These are phyloP conservation scores for Ceratocystis smalleyi DNA, from an alignment of 2,329 filamentous ascomycete species.

Conservation along the genomic window DNA sequence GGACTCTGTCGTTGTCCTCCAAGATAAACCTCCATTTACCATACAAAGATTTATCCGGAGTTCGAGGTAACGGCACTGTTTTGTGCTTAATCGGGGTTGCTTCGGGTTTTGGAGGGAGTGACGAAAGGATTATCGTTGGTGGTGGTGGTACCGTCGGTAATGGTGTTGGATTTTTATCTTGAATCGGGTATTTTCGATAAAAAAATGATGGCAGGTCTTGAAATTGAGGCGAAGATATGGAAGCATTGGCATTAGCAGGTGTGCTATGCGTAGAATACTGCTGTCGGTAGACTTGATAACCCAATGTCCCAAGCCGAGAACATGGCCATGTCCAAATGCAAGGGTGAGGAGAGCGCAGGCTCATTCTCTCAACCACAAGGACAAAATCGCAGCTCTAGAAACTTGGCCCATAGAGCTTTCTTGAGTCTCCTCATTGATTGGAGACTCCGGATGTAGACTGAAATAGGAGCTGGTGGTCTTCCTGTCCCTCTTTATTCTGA, in stretches of 20 bases:
- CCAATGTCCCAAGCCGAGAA: background rate
- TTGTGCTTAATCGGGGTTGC: background rate
- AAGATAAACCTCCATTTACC: slow-evolving; percentile 13
- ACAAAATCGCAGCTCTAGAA: slow-evolving; percentile 6
- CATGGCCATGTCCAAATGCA: slow-evolving; percentile 9
- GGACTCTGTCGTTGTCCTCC: slow-evolving; percentile 10
- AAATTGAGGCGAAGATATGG: background rate
- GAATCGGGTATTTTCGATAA: background rate
- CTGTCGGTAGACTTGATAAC: background rate
- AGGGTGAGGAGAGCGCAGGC: slow-evolving; percentile 9
- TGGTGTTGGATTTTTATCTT: background rate
- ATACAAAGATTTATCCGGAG: slow-evolving; percentile 9
- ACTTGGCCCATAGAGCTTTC: background rate
- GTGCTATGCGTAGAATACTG: background rate
- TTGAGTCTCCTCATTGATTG: background rate
- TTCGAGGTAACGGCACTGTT: background rate
- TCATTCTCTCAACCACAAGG: slow-evolving; percentile 13
- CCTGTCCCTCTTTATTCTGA: background rate
- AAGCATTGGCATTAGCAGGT: background rate
- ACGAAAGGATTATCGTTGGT: background rate
- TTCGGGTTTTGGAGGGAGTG: background rate
- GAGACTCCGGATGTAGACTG: background rate
- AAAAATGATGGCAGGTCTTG: background rate
- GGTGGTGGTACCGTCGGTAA: background rate
- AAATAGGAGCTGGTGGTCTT: background rate